Conservation (phyloP, 169 alveolate genomes). For the Cryptosporidium ryanae region DNA sequence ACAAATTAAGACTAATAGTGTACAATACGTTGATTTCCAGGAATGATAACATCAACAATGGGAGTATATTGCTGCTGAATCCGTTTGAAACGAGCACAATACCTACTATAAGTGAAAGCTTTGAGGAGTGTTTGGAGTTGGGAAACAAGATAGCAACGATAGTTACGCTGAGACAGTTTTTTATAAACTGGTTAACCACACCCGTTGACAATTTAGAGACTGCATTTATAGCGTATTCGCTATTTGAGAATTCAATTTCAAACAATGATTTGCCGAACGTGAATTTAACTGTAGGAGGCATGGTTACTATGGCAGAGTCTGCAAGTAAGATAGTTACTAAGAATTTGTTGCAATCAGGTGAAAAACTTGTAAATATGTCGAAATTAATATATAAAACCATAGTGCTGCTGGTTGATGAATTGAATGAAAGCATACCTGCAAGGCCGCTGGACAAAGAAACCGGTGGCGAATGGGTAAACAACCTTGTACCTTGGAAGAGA, state of each 20-base stretch:
- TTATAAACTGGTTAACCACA: conserved; percentile 67
- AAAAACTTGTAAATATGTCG: conserved; percentile 46
- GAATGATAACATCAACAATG: conserved; percentile 34
- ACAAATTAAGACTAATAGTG: conserved; percentile 47
- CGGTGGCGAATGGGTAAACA: conserved; percentile 41
- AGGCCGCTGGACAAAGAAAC: conserved; percentile 43
- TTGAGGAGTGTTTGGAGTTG: conserved; percentile 47
- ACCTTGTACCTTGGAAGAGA: conserved; percentile 61
- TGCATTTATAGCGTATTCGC: conserved; percentile 69
- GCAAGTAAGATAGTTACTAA: conserved; percentile 55
- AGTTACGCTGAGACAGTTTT: conserved; percentile 55
- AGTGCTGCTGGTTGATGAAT: conserved; percentile 13
- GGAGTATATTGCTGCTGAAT: conserved; percentile 44
- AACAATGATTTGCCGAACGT: background rate
- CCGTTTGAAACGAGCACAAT: conserved; percentile 73
- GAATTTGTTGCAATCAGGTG: conserved; percentile 60
- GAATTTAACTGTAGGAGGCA: background rate
- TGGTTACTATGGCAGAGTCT: conserved; percentile 39
- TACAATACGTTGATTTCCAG: conserved; percentile 58
- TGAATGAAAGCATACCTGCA: conserved; percentile 59
- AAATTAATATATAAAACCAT: conserved; percentile 55
- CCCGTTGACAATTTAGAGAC: conserved; percentile 72
- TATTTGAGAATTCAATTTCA: conserved; percentile 63
- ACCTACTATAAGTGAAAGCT: conserved; percentile 24
- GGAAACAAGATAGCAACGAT: conserved; percentile 63